Percentiles rank a stretch among this genome's conserved stretches.
phyloP scores from a whole-genome alignment of 768 basidiomycete genomes.

The Serendipita sp. region DNA sequence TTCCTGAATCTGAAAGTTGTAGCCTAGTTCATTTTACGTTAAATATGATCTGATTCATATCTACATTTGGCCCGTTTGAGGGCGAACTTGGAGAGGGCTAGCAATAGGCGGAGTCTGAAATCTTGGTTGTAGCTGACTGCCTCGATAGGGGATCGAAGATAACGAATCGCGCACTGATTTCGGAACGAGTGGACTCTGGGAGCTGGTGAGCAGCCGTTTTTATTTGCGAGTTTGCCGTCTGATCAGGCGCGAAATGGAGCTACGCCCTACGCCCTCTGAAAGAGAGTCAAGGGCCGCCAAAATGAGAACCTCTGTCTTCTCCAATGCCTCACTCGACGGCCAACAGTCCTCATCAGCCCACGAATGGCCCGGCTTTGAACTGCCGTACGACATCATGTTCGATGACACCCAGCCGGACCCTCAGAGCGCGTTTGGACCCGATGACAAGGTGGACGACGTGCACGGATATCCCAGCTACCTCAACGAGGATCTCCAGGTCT shows the following conservation, averaged over 20 bases:
- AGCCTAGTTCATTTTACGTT: no score
- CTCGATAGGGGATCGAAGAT: no score
- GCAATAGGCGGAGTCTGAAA: no score
- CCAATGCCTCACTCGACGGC: neutral
- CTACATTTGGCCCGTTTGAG: no score
- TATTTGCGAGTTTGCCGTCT: neutral
- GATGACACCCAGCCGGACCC: neutral
- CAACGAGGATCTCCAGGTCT: neutral
- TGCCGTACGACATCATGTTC: slow-evolving; percentile 3
- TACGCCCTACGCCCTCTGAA: no score
- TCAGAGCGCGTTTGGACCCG: neutral
- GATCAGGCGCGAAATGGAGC: neutral
- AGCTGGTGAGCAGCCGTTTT: neutral
- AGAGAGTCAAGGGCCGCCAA: neutral
- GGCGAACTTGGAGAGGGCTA: no score
- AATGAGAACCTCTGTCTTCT: slow-evolving; percentile 3
- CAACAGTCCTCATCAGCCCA: neutral
- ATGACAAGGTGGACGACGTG: neutral
- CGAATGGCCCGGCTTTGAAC: slow-evolving; percentile 1
- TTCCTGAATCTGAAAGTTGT: no score
- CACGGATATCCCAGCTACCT: neutral
- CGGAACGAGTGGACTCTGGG: neutral
- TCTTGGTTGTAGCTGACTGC: no score
- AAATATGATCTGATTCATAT: no score
- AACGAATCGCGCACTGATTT: no score